Evolutionary conservation across 2,329 filamentous ascomycete genomes (phyloP), one percentile per base, ranked within the genome.

Genomic region (Hypoxylon sp.): DNA sequence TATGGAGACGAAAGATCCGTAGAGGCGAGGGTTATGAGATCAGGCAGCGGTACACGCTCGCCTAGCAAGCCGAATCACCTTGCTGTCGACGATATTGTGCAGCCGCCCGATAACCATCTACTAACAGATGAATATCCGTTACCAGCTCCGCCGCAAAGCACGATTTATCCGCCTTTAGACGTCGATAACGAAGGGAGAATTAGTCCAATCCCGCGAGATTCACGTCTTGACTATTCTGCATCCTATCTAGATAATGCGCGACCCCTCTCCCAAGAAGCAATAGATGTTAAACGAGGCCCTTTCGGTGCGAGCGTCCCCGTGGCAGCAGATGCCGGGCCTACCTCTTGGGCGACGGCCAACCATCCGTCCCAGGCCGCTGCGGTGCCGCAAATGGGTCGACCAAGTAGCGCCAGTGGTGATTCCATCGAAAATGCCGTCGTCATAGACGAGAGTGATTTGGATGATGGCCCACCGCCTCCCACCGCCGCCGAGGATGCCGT

Each of bases 371-470:
- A 46, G 29, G 50, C 58, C 4, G 41, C 60, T 10, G 41, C 62
- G 18, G 46, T 55, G 13, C 51, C 60, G 20, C 56, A 29, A 23
- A 58, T 53, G 8, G 57, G 60, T 40, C 64, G 61, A 29, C 38
- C 63, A n/a, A 57, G 54, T 17, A 66, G 66, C 55, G 18, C 41
- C 8, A 58, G 68, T 55, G 67, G 67, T 17, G 29, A 55, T 18
- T 66, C 69, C 24, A 56, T 69, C 13, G 66, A 71, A 29, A 64
- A 64, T 35, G 64, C 70, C 17, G 47, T 73, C 15, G 64, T 72
- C 33, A 69, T 72, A 46, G 66, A 72, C 15, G 69, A 73, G 20
- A 59, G 67, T 48, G 70, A 70, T 20, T 68, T 66, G 1, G 70
- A 70, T 5, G 65, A 59, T 13, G 70, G 65, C 38, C 42, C 58